These are phyloP conservation scores for Geosiphon pyriformis DNA, from an alignment of 192 early-diverging fungal species.

Conservation along the genomic window DNA sequence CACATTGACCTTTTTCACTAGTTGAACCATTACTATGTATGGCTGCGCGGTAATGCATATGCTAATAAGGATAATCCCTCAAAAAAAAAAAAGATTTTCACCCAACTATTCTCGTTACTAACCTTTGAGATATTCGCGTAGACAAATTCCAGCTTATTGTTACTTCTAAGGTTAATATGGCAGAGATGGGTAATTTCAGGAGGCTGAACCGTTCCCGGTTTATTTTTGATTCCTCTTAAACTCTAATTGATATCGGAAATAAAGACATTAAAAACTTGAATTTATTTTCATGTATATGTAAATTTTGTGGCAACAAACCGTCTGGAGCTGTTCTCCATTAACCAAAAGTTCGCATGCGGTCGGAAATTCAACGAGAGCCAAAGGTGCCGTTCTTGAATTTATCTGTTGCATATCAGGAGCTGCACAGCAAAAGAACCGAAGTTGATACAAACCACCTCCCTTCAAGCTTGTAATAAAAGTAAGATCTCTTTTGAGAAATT, in stretches of 20 bases:
- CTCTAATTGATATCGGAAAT: conserved; percentile 26
- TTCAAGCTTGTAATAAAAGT: not conserved
- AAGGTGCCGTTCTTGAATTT: not conserved
- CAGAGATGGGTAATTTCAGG: conserved; percentile 46
- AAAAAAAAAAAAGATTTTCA: not conserved
- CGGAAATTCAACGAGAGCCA: conserved; percentile 41
- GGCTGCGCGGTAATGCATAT: conserved; percentile 16
- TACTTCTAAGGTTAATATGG: conserved; percentile 19
- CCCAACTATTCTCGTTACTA: not conserved
- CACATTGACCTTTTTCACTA: conserved; percentile 42
- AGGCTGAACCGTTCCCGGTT: conserved; percentile 52
- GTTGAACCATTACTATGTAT: conserved; percentile 36
- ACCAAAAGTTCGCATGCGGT: conserved; percentile 43
- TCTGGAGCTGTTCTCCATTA: conserved; percentile 33
- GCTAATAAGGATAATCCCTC: not conserved
- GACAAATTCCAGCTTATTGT: conserved; percentile 46
- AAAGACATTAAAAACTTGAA: not conserved
- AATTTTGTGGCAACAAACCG: conserved; percentile 39
- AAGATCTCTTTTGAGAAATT: not conserved
- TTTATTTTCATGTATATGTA: not conserved
- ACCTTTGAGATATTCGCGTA: conserved; percentile 53
- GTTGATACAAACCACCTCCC: not conserved
- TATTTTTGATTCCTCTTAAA: conserved; percentile 50
- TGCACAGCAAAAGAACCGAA: conserved; percentile 7
- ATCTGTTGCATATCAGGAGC: not conserved